phyloP scores from a whole-genome alignment of 139 green algal genomes.

The Picochlorum sp. region DNA sequence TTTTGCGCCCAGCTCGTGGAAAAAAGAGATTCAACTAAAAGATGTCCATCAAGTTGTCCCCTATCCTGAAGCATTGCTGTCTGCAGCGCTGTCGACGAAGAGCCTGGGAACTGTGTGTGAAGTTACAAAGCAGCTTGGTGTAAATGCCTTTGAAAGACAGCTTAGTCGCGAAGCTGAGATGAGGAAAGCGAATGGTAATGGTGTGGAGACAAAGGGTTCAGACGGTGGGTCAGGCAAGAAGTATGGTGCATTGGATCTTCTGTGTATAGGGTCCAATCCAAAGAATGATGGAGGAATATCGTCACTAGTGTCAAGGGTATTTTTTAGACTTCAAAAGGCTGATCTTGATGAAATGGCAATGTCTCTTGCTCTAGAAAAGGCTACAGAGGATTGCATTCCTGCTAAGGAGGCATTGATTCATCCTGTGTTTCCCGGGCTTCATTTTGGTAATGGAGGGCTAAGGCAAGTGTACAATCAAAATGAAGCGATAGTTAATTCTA shows the following conservation, averaged over 20 bases:
- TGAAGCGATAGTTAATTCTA: not conserved
- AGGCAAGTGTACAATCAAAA: not conserved
- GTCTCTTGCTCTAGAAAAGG: not conserved
- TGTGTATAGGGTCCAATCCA: not conserved
- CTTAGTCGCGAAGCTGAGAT: no score
- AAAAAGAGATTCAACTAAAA: not conserved
- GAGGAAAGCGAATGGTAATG: no score
- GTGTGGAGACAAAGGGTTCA: not conserved
- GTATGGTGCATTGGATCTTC: not conserved
- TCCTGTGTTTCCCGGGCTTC: conserved; percentile 3
- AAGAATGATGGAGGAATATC: not conserved
- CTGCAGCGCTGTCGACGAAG: not conserved
- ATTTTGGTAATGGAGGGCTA: conserved; percentile 6
- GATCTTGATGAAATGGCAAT: not conserved
- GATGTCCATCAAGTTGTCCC: not conserved
- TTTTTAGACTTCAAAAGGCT: not conserved
- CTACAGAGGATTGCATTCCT: not conserved
- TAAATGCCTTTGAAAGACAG: not conserved
- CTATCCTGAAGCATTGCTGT: not conserved
- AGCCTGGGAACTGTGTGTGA: not conserved
- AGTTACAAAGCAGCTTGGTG: not conserved
- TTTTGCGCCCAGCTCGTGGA: conserved; percentile 4
- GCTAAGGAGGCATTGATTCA: not conserved
- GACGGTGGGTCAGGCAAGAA: not conserved
- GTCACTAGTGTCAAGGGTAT: not conserved